Evolutionary conservation across 139 green algal genomes (phyloP).

Genomic region (Edaphochlamys debaryana): DNA sequence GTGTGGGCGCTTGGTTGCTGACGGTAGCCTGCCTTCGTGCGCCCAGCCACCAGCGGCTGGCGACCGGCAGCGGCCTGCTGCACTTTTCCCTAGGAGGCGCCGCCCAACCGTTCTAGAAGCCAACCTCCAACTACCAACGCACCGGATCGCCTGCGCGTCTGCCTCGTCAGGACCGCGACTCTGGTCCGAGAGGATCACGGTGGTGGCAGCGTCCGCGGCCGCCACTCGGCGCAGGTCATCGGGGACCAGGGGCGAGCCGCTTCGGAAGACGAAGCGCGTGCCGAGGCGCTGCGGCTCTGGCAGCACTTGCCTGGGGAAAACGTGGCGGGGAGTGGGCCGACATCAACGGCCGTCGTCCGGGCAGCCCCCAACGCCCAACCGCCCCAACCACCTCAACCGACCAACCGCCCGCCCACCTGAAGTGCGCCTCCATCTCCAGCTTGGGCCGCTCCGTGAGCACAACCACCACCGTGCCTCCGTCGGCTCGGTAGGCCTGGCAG

Average conservation of each 20-base stretch:
- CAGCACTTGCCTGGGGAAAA: conserved; percentile 18
- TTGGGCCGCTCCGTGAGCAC: conserved; percentile 63
- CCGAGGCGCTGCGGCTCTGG: conserved; percentile 29
- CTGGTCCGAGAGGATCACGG: conserved; percentile 60
- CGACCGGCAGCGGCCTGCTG: no score
- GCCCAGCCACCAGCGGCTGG: no score
- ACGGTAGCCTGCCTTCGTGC: no score
- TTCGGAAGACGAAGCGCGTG: conserved; percentile 61
- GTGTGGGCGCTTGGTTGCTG: no score
- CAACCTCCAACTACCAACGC: no score
- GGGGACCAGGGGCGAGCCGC: background rate
- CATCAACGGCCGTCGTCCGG: no score
- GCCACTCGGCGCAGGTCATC: conserved; percentile 57
- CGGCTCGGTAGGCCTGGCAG: conserved; percentile 57
- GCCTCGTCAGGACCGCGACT: conserved; percentile 48
- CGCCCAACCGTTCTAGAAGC: no score
- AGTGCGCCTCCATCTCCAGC: conserved; percentile 68
- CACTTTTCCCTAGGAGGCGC: no score
- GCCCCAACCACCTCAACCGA: no score
- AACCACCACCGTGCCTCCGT: conserved; percentile 54
- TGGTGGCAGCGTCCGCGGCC: conserved; percentile 33
- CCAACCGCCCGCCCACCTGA: conserved; percentile 15
- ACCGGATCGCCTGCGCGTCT: conserved; percentile 56
- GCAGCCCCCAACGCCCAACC: no score
- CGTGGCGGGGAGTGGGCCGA: no score